phyloP scores from a whole-genome alignment of 2,329 filamentous ascomycete genomes.

The Colletotrichum caudatum region DNA sequence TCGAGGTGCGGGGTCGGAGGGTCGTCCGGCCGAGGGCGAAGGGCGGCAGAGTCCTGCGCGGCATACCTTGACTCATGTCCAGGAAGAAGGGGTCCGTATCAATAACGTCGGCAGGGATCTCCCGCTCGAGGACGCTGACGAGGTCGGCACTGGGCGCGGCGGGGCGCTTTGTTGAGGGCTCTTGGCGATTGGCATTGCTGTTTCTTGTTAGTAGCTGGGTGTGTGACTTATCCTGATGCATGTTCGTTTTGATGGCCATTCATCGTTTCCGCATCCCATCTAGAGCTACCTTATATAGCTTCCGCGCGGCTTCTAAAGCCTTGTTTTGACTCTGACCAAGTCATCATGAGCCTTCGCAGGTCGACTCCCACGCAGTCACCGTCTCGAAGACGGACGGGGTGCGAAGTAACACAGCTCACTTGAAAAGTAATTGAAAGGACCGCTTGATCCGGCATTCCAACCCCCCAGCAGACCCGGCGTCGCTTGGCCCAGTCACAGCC shows the following conservation, averaged over 20 bases:
- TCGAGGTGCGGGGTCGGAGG: not conserved
- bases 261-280: not conserved
- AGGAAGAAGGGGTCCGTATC: conserved; percentile 3
- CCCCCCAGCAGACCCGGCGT: not conserved
- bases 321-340: not conserved
- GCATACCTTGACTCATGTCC: conserved; percentile 9
- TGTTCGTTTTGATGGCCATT: not conserved
- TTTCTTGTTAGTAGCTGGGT: not conserved
- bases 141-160: not conserved
- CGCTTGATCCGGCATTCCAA: not conserved
- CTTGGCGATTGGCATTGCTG: not conserved
- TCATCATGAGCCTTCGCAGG: not conserved
- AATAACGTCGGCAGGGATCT: not conserved
- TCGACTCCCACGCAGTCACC: not conserved
- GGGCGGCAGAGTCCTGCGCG: conserved; percentile 2
- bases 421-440: not conserved
- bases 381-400: not conserved
- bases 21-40: conserved; percentile 3
- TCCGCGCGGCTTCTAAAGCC: too few relatives aligned
- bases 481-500: not conserved
- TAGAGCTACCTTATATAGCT: conserved; percentile 2
- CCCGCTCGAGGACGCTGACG: not conserved
- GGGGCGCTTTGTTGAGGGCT: not conserved
- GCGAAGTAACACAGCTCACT: not conserved
- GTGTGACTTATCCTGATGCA: not conserved